Conservation (phyloP, 495 filamentous ascomycete species). For the Daldinia loculata region DNA sequence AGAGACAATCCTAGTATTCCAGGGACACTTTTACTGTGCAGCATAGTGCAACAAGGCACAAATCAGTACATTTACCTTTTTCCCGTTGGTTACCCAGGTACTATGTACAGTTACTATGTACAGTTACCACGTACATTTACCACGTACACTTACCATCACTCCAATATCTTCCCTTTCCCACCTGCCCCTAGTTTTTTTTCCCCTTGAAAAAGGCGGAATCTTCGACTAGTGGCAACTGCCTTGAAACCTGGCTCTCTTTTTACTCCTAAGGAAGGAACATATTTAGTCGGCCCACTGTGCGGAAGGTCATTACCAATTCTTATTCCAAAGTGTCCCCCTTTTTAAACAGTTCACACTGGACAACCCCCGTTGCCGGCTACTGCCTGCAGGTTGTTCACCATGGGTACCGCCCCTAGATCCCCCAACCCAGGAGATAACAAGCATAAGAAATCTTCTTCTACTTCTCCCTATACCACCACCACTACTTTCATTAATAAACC, state of each 20-base stretch:
- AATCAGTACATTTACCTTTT: neutral
- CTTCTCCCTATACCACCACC: neutral
- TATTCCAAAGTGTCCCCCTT: neutral
- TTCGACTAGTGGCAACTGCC: neutral
- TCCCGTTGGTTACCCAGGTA: neutral
- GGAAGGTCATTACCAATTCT: conserved; percentile 21
- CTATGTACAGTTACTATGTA: neutral
- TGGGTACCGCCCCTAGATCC: neutral
- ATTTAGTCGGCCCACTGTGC: neutral
- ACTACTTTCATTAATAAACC: neutral
- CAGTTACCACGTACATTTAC: neutral
- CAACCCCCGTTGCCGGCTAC: neutral
- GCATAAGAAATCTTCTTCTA: conserved; percentile 2
- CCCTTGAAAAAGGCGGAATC: neutral
- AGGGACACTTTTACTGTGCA: neutral
- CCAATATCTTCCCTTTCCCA: neutral
- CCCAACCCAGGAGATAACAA: conserved; percentile 7
- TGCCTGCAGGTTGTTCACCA: conserved; percentile 1
- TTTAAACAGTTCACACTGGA: neutral
- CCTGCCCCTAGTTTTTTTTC: neutral
- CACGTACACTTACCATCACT: neutral
- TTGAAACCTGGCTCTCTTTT: neutral
- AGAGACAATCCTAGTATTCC: neutral
- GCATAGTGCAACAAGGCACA: neutral
- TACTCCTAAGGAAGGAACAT: conserved; percentile 7